These are phyloP conservation scores for Hansfordia pulvinata DNA, from an alignment of 2,329 filamentous ascomycete genomes.

Conservation along the genomic window DNA sequence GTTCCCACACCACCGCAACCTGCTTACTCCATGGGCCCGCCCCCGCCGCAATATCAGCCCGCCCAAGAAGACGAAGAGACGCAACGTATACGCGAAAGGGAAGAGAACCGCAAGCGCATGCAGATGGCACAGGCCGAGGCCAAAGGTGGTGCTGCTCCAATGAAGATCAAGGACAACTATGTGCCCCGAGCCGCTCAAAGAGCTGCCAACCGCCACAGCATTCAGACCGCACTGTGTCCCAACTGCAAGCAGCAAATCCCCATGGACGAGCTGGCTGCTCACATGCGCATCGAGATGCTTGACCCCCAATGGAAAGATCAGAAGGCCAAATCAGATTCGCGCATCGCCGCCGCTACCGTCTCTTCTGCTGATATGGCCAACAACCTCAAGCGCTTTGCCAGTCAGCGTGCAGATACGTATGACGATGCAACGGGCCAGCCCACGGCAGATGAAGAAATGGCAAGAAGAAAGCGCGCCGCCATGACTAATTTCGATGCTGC, in stretches of 20 bases:
- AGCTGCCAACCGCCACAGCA: constrained; percentile 49
- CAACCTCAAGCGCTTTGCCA: constrained; percentile 89
- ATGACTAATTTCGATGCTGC: constrained; percentile 51
- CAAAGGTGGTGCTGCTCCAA: constrained; percentile 51
- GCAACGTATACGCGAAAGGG: constrained; percentile 47
- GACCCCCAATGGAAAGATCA: constrained; percentile 96
- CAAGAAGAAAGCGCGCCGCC: constrained; percentile 64
- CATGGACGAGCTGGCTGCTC: constrained; percentile 74
- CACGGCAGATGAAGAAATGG: constrained; percentile 59
- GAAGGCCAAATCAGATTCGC: constrained; percentile 74
- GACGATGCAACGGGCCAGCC: constrained; percentile 57
- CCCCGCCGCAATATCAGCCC: constrained; percentile 15
- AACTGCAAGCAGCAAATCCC: constrained; percentile 90
- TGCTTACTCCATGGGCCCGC: constrained; percentile 19
- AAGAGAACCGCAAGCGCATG: constrained; percentile 39
- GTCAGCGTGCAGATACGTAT: constrained; percentile 77
- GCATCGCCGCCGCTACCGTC: constrained; percentile 75
- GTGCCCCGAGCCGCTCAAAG: constrained; percentile 70
- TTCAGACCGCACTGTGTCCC: constrained; percentile 66
- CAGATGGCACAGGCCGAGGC: constrained; percentile 68
- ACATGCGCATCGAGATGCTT: constrained; percentile 88
- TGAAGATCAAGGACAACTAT: constrained; percentile 91
- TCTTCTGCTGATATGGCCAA: constrained; percentile 79
- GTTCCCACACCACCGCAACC: constrained; percentile 24
- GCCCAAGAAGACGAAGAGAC: constrained; percentile 49